Evolutionary conservation across 2,329 filamentous ascomycete genomes (phyloP).

Genomic region (Alternaria ethzedia): DNA sequence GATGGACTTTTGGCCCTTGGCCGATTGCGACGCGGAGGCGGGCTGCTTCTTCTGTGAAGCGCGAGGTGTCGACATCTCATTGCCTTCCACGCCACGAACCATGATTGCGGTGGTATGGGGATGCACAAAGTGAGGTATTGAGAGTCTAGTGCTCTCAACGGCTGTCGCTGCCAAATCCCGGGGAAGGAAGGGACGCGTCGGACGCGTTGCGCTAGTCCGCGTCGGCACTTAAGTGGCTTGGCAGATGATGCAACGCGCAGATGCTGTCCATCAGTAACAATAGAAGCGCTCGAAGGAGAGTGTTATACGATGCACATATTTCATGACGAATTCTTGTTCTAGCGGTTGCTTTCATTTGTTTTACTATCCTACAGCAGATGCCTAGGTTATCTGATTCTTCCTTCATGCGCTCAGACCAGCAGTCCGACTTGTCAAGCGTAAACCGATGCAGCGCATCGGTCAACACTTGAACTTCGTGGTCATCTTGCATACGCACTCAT

Average conservation of each 20-base stretch:
- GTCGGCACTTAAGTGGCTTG: constrained; percentile 5
- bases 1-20: constrained; percentile 73
- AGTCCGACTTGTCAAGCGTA: not conserved
- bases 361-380: not conserved
- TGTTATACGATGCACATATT: not conserved
- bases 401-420: not conserved
- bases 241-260: not conserved
- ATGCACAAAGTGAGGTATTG: not conserved
- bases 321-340: not conserved
- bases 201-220: constrained; percentile 11
- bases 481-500: not conserved
- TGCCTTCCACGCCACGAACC: constrained; percentile 55
- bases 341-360: not conserved
- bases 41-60: constrained; percentile 56
- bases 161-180: not conserved
- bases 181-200: constrained; percentile 11
- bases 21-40: constrained; percentile 54
- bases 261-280: not conserved
- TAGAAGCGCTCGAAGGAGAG: not conserved
- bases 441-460: not conserved
- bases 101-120: constrained; percentile 29
- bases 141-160: not conserved
- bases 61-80: constrained; percentile 54
- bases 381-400: not conserved
- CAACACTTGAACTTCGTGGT: not conserved